Evolutionary conservation across 2,329 filamentous ascomycete species (phyloP).

Genomic region (Fusarium poae): DNA sequence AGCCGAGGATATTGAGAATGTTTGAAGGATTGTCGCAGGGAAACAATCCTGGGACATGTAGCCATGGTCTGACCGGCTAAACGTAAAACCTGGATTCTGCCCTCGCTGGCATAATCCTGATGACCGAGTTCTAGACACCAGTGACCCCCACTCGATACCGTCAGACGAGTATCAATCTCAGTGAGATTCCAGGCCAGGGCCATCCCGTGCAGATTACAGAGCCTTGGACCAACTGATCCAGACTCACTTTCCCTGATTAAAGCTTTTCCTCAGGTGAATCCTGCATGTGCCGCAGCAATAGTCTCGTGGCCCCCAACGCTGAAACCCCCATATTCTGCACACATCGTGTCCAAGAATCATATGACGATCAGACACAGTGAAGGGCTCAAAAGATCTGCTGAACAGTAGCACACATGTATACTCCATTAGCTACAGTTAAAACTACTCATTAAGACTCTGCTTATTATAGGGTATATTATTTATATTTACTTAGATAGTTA

Average conservation of each 20-base stretch:
- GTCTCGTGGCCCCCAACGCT: slow-evolving; percentile 32
- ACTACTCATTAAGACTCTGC: too few relatives aligned
- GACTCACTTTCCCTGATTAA: slow-evolving; percentile 14
- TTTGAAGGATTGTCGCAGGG: slow-evolving; percentile 11
- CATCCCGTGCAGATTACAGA: slow-evolving; percentile 13
- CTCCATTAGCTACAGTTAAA: not conserved
- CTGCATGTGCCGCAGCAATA: slow-evolving; percentile 31
- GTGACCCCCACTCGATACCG: slow-evolving; percentile 8
- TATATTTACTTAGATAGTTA: too few relatives aligned
- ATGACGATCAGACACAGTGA: slow-evolving; percentile 19
- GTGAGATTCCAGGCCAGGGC: slow-evolving; percentile 24
- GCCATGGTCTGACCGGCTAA: slow-evolving; percentile 44
- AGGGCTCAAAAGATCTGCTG: not conserved
- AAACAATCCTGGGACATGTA: slow-evolving; percentile 15
- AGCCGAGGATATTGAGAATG: slow-evolving; percentile 23
- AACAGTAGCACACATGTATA: not conserved
- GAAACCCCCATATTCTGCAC: slow-evolving; percentile 24
- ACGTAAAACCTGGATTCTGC: slow-evolving; percentile 15
- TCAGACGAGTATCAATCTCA: slow-evolving; percentile 14
- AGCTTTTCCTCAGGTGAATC: slow-evolving; percentile 5
- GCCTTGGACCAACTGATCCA: slow-evolving; percentile 16
- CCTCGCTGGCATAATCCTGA: slow-evolving; percentile 15
- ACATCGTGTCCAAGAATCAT: slow-evolving; percentile 21
- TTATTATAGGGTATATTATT: too few relatives aligned
- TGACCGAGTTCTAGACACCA: slow-evolving; percentile 16